Percentiles rank a stretch among this genome's conserved stretches.
Conservation (phyloP, 352 stramenopile genomes). For the Phytophthora idaei region DNA sequence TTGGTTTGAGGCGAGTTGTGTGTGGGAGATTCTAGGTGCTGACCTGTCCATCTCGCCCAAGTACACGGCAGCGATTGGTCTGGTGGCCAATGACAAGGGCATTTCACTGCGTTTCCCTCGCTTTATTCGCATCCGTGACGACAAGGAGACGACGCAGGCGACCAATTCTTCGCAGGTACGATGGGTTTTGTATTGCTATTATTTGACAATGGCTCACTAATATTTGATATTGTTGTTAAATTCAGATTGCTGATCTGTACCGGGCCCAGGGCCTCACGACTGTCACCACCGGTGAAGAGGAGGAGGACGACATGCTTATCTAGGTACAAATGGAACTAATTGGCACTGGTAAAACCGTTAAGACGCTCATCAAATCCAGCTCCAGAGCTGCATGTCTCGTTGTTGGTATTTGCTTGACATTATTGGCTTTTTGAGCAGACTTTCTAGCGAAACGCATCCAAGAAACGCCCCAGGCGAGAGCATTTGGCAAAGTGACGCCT, state of each 20-base stretch:
- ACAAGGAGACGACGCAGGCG: slow-evolving; percentile 97
- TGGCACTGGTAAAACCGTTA: slow-evolving; percentile 16
- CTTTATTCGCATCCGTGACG: slow-evolving; percentile 97
- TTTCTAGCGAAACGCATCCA: slow-evolving; percentile 25
- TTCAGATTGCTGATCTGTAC: slow-evolving; percentile 86
- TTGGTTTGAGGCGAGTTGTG: slow-evolving; percentile 96
- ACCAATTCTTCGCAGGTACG: slow-evolving; percentile 96
- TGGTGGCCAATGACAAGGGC: slow-evolving; percentile 91
- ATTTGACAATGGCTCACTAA: slow-evolving; percentile 1
- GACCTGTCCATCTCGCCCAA: slow-evolving; percentile 98
- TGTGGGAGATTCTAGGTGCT: slow-evolving; percentile 99
- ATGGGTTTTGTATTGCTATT: slow-evolving; percentile 1
- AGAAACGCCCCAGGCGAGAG: slow-evolving; percentile 8
- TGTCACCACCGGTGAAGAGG: slow-evolving; percentile 61
- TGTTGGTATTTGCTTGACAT: slow-evolving; percentile 5
- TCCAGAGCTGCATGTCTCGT: slow-evolving; percentile 1
- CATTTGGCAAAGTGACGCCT: slow-evolving; percentile 27
- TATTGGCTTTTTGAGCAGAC: slow-evolving; percentile 21
- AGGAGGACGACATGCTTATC: slow-evolving; percentile 85
- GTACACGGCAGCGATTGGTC: slow-evolving; percentile 95
- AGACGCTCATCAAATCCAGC: slow-evolving; percentile 12
- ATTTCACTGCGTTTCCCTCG: slow-evolving; percentile 99
- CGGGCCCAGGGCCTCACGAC: slow-evolving; percentile 76
- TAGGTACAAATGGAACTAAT: slow-evolving; percentile 41
- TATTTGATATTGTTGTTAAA: not conserved